Base-by-base conservation (phyloP, 208 protist genomes). In the Wallacemonas rigidus region DNA sequence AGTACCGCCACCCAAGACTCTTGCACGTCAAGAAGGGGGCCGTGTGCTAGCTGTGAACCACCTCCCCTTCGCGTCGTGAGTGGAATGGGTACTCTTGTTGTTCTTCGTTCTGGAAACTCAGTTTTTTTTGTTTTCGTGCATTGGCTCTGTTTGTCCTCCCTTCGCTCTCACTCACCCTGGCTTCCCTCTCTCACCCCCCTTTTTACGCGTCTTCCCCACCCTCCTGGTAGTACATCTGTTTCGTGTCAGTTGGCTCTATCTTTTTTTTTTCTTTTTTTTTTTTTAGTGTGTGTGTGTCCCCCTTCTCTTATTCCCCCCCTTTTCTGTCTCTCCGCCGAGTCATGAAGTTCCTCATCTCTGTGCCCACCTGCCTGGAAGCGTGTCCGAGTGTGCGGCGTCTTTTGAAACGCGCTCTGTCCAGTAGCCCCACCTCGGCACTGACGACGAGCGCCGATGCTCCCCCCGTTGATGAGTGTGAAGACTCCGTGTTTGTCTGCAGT, bases 401-500 rank as follows among this genome's bases (percentile, higher is more conserved):
- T 6, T 2, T 71, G 1, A 3, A 4, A 38, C 15, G 26, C 3
- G 56, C 56, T 0, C 2, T 62, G 36, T 15, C 5, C 3, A 38
- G 56, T 15, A 38, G 56, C 56, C 4, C 6, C 56, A 44, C 17
- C 9, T 15, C 53, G 5, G 11, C 9, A 7, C 11, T 26, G 26
- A 26, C 26, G 26, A 26, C 26, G 26, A 26, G 26, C 53, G 53
- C 26, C 53, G 53, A 7, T 17, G 14, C 26, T 36, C 15, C 0
- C 53, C 15, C 17, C 53, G 26, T 36, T n/a, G 14, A 57, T 11
- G 38, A 38, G 35, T 6, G 44, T 15, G 14, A 17, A 3, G 41
- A 26, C 53, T 9, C 1, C 53, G 71, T 85, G n/a, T 85, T 82
- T 58, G 73, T 58, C 50, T 72, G 72, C 11, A 79, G 74, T 43